Conservation (phyloP, 2,329 filamentous ascomycete genomes). For the Chaetomium sp. region DNA sequence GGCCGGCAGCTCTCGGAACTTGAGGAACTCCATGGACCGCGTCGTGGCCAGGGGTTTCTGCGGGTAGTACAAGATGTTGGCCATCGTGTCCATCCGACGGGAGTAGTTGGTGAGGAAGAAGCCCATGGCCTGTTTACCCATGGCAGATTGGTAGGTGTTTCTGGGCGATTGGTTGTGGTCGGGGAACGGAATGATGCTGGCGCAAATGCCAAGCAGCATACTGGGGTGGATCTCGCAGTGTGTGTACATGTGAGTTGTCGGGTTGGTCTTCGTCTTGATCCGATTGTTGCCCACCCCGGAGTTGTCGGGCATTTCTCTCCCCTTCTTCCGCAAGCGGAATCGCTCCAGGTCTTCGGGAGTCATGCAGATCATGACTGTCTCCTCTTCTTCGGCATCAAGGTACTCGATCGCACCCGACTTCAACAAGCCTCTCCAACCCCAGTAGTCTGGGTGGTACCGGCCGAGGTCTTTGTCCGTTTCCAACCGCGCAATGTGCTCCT, state of each 20-base stretch:
- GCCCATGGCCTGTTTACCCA: conserved; percentile 99
- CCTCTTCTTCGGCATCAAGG: conserved; percentile 95
- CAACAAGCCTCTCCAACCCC: conserved; percentile 84
- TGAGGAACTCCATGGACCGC: conserved; percentile 95
- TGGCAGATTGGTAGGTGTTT: conserved; percentile 98
- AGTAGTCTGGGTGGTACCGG: conserved; percentile 54
- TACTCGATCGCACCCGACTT: conserved; percentile 87
- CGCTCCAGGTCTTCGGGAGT: conserved; percentile 88
- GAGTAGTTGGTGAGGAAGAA: conserved; percentile 97
- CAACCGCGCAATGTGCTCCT: conserved; percentile 71
- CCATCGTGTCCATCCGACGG: conserved; percentile 98
- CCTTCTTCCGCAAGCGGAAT: conserved; percentile 62
- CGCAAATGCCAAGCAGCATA: conserved; percentile 98
- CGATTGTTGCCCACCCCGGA: conserved; percentile 67
- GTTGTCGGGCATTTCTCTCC: conserved; percentile 56
- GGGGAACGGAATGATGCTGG: conserved; percentile 98
- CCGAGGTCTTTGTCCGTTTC: conserved; percentile 64
- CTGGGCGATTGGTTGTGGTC: conserved; percentile 98
- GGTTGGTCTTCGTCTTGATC: conserved; percentile 81
- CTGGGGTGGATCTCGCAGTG: conserved; percentile 99
- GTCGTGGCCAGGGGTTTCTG: conserved; percentile 97
- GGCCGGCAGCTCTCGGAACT: conserved; percentile 93
- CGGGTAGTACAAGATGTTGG: conserved; percentile 97
- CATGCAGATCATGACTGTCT: conserved; percentile 99
- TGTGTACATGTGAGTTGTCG: conserved; percentile 85